Percentiles rank a stretch among this genome's conserved stretches.
phyloP scores from a whole-genome alignment of 1,139 yeast genomes.

The Diutina neorugosa region DNA sequence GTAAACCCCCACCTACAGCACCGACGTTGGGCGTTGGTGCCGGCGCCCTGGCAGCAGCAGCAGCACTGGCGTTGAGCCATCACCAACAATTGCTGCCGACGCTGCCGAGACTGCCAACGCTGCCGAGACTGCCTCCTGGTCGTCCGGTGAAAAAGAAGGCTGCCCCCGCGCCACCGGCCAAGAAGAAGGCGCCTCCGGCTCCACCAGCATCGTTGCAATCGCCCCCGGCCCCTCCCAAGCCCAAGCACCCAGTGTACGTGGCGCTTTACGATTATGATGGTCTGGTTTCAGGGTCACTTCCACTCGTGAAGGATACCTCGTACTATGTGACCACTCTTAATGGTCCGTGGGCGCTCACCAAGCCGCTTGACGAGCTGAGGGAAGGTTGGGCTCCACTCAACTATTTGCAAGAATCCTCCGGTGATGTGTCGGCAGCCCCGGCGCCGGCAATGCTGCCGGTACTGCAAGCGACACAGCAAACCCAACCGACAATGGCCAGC shows the following conservation, averaged over 20 bases:
- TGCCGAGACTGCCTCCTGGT: slow-evolving; percentile 10
- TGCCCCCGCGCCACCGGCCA: slow-evolving; percentile 27
- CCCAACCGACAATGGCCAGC: slow-evolving; percentile 10
- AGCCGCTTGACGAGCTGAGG: slow-evolving; percentile 54
- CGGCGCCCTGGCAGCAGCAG: slow-evolving; percentile 8
- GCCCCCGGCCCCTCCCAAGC: slow-evolving; percentile 41
- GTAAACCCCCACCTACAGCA: slow-evolving; percentile 6
- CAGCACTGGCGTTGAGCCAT: slow-evolving; percentile 6
- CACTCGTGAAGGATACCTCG: slow-evolving; percentile 63
- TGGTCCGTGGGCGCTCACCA: slow-evolving; percentile 86
- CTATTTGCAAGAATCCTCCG: slow-evolving; percentile 46
- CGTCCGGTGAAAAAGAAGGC: slow-evolving; percentile 19
- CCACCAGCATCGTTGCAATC: slow-evolving; percentile 24
- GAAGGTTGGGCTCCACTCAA: slow-evolving; percentile 99
- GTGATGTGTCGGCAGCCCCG: background rate
- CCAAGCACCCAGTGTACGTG: slow-evolving; percentile 66
- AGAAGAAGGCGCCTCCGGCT: slow-evolving; percentile 35
- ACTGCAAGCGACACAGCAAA: slow-evolving; percentile 12
- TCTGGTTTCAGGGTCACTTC: slow-evolving; percentile 68
- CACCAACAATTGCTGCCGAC: slow-evolving; percentile 11
- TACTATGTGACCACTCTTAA: slow-evolving; percentile 61
- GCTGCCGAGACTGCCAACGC: slow-evolving; percentile 18
- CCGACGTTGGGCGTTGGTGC: slow-evolving; percentile 9
- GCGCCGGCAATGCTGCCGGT: slow-evolving; percentile 9
- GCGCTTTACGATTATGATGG: slow-evolving; percentile 90